Conservation (phyloP, 2,329 filamentous ascomycete genomes). For the Colletotrichum viniferum region DNA sequence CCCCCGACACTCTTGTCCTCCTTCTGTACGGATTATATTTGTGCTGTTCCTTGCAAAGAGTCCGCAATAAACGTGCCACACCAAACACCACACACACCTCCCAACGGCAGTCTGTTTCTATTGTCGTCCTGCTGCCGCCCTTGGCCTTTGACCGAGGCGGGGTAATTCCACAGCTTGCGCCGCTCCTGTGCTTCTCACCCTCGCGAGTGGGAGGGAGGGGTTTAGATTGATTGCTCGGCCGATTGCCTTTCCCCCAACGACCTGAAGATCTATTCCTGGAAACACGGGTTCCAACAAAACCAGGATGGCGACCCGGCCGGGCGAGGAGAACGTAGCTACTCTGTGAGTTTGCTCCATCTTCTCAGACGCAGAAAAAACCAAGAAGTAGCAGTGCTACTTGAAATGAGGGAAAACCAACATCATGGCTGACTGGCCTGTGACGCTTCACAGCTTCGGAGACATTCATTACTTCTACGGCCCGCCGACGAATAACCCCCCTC, state of each 20-base stretch:
- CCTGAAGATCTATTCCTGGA: not conserved
- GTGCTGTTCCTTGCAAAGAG: not conserved
- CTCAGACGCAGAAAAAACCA: not conserved
- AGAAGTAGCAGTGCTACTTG: not conserved
- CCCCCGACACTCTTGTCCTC: not conserved
- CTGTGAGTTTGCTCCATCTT: constrained; percentile 42
- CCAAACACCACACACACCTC: not conserved
- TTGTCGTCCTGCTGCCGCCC: constrained; percentile 5
- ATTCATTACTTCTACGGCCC: constrained; percentile 79
- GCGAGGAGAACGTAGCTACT: constrained; percentile 56
- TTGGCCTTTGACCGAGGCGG: constrained; percentile 19
- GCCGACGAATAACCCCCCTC: constrained; percentile 69
- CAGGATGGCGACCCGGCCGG: constrained; percentile 50
- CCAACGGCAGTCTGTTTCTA: not conserved
- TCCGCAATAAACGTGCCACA: not conserved
- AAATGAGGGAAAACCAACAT: not conserved
- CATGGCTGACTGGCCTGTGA: constrained; percentile 26
- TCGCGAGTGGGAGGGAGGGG: not conserved
- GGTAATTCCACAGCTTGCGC: constrained; percentile 11
- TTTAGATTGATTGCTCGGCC: not conserved
- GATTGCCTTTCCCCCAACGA: not conserved
- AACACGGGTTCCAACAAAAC: not conserved
- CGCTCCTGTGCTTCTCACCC: not conserved
- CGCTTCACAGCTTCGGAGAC: constrained; percentile 68
- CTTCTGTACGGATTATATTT: not conserved